A percentile compares a stretch with the other conserved stretches of the same genome.
Evolutionary conservation across 2,329 filamentous ascomycete species (phyloP).

Genomic region (Nakataea oryzae): DNA sequence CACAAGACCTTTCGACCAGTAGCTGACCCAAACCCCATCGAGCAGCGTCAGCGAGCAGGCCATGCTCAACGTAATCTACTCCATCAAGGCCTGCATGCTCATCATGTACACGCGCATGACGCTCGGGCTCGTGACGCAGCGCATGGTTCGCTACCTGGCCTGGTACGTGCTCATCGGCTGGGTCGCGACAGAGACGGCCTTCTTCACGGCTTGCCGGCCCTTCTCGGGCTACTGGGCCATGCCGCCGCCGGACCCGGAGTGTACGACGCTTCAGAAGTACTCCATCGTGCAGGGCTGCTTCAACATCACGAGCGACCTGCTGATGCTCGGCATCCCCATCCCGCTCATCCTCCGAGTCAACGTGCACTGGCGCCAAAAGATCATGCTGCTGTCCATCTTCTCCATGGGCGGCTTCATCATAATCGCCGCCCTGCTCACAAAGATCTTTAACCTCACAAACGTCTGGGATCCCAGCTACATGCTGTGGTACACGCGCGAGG

Average conservation of each 20-base stretch:
- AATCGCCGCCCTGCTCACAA: conserved; percentile 28
- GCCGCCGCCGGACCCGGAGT: conserved; percentile 32
- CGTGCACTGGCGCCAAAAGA: conserved; percentile 31
- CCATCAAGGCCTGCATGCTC: conserved; percentile 14
- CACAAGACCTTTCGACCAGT: too few species aligned
- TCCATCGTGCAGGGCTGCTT: conserved; percentile 35
- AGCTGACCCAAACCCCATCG: not conserved
- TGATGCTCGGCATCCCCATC: conserved; percentile 35
- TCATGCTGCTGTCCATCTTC: conserved; percentile 34
- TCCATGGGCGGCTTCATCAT: conserved; percentile 38
- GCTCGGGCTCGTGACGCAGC: conserved; percentile 19
- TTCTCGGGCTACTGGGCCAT: conserved; percentile 36
- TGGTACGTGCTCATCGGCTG: conserved; percentile 29
- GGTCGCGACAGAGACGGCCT: conserved; percentile 28
- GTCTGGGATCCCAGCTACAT: conserved; percentile 22
- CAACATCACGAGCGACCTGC: conserved; percentile 35
- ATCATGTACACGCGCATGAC: conserved; percentile 25
- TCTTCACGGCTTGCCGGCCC: conserved; percentile 34
- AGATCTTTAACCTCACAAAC: conserved; percentile 30
- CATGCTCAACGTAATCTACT: conserved; percentile 19
- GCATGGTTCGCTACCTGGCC: conserved; percentile 23
- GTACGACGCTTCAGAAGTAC: conserved; percentile 33
- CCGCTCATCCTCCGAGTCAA: conserved; percentile 31
- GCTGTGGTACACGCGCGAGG: conserved; percentile 44
- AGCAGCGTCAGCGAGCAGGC: conserved; percentile 22